Evolutionary conservation across 2,329 filamentous ascomycete genomes (phyloP).

Genomic region (Zymoseptoria brevis): DNA sequence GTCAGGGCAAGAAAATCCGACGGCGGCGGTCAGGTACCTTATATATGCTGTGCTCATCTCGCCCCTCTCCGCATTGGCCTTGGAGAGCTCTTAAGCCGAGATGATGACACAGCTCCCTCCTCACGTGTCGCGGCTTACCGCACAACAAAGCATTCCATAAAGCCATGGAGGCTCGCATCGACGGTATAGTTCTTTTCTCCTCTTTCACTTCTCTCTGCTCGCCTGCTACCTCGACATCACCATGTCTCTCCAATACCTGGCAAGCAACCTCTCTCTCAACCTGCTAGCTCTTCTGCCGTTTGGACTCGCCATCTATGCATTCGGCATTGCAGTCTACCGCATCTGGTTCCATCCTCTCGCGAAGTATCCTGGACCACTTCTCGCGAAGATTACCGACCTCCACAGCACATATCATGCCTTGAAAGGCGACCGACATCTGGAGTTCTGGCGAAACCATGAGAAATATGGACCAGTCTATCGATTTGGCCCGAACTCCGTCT

Average conservation of each 20-base stretch:
- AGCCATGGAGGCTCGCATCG: background rate
- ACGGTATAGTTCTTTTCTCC: background rate
- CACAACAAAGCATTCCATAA: background rate
- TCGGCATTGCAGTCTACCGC: conserved; percentile 26
- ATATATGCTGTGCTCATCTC: too few relatives aligned
- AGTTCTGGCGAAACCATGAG: conserved; percentile 52
- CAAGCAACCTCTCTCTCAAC: conserved; percentile 2
- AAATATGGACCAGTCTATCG: conserved; percentile 66
- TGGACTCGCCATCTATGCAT: conserved; percentile 4
- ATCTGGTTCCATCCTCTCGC: conserved; percentile 38
- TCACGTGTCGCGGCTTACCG: too few relatives aligned
- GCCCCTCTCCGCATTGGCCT: too few relatives aligned
- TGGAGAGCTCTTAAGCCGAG: too few relatives aligned
- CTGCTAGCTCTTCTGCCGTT: conserved; percentile 8
- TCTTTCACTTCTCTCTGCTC: background rate
- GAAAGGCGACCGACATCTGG: conserved; percentile 23
- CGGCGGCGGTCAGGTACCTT: too few relatives aligned
- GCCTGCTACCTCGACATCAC: background rate
- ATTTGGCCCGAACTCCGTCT: conserved; percentile 68
- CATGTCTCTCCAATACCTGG: background rate
- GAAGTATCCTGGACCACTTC: conserved; percentile 36
- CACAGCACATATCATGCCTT: conserved; percentile 24
- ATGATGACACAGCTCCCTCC: too few relatives aligned
- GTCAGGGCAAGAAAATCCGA: too few relatives aligned
- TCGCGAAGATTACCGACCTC: conserved; percentile 25